Conservation (phyloP, 2,329 filamentous ascomycete genomes). For the Talaromyces sp. region DNA sequence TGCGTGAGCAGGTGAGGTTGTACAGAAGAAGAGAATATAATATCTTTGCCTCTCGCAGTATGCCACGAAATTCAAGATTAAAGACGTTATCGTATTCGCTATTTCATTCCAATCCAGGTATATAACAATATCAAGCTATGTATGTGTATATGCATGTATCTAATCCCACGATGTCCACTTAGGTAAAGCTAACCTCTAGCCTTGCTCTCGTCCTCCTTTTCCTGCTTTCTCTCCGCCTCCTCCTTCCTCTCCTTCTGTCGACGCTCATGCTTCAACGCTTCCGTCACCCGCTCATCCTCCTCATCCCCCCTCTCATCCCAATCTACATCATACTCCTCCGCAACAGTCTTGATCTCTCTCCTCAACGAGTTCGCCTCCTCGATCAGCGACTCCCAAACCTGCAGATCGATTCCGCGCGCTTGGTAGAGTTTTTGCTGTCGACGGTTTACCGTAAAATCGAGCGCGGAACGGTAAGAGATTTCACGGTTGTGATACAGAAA, state of each 20-base stretch:
- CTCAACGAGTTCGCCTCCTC: slow-evolving; percentile 75
- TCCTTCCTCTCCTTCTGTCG: slow-evolving; percentile 36
- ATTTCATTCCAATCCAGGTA: neutral
- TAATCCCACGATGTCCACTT: neutral
- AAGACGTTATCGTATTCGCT: neutral
- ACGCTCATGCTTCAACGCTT: slow-evolving; percentile 52
- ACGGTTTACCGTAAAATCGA: slow-evolving; percentile 79
- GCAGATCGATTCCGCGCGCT: slow-evolving; percentile 68
- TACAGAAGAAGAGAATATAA: slow-evolving; percentile 7
- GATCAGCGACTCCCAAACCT: slow-evolving; percentile 72
- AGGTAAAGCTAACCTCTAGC: neutral
- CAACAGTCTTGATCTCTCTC: slow-evolving; percentile 74
- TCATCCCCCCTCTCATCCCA: slow-evolving; percentile 79
- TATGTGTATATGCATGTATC: neutral
- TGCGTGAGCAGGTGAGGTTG: slow-evolving; percentile 19
- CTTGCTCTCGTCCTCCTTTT: slow-evolving; percentile 7
- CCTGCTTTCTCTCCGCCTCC: slow-evolving; percentile 27
- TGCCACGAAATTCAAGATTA: neutral
- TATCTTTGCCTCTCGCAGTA: neutral
- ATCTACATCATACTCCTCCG: slow-evolving; percentile 83
- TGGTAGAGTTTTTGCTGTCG: slow-evolving; percentile 76
- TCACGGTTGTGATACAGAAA: slow-evolving; percentile 91
- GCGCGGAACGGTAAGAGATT: slow-evolving; percentile 78
- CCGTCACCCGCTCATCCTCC: slow-evolving; percentile 57
- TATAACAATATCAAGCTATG: neutral